A percentile compares a stretch with the other conserved stretches of the same genome.
Evolutionary conservation across 345 rosid genomes (phyloP).

Genomic region (Eucalyptus viminalis): DNA sequence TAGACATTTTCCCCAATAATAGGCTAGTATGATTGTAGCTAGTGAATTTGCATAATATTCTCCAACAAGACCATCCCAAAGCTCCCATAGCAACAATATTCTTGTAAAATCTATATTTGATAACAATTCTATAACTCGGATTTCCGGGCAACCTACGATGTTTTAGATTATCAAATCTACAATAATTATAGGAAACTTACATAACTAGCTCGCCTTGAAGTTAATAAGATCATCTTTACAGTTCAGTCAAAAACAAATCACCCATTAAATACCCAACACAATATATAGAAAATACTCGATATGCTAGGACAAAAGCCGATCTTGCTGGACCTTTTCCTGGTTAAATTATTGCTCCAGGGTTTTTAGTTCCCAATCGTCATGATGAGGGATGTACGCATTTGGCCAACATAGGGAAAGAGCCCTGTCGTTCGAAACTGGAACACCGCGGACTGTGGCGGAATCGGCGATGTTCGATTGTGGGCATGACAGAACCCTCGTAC

Average conservation of each 20-base stretch:
- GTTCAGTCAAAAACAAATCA: background rate
- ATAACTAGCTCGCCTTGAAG: background rate
- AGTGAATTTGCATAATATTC: background rate
- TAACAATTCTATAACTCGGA: background rate
- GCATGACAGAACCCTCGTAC: background rate
- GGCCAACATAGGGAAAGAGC: background rate
- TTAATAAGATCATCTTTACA: background rate
- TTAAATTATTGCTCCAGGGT: background rate
- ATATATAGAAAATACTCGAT: background rate
- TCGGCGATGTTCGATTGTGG: background rate
- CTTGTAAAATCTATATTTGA: background rate
- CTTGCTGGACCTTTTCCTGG: background rate
- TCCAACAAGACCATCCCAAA: background rate
- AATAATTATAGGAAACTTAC: background rate
- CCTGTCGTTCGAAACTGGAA: background rate
- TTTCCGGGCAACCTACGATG: background rate
- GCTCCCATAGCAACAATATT: background rate
- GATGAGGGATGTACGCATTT: background rate
- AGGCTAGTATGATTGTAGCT: background rate
- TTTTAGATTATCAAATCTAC: background rate
- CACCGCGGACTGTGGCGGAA: background rate
- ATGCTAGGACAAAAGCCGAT: background rate
- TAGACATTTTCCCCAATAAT: background rate
- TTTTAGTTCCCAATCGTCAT: background rate
- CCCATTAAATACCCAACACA: background rate